phyloP scores from a whole-genome alignment of 176 grass and related monocot genomes.

The Olyra latifolia region DNA sequence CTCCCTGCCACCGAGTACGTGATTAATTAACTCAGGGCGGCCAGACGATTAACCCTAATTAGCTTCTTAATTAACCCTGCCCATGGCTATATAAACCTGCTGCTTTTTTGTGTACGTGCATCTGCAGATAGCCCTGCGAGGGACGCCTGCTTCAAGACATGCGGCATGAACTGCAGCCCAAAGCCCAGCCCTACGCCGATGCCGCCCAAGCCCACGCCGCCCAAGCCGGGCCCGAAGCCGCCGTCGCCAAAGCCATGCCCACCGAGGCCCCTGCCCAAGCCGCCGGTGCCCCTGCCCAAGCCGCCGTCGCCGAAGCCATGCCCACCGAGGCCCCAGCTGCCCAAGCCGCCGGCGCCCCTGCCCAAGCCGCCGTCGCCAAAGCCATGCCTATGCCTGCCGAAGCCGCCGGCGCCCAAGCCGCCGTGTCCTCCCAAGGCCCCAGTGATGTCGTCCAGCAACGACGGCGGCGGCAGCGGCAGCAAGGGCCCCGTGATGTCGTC shows the following conservation, averaged over 20 bases:
- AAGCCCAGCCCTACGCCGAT: neutral
- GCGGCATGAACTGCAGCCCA: conserved; percentile 10
- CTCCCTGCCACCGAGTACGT: conserved; percentile 25
- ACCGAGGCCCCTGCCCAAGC: neutral
- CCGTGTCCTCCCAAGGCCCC: neutral
- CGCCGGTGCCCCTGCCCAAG: neutral
- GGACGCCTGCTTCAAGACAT: conserved; percentile 8
- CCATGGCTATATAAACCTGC: neutral
- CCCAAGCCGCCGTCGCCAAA: neutral
- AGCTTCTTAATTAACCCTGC: neutral
- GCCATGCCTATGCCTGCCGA: neutral
- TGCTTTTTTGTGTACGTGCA: neutral
- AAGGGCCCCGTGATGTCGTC: neutral
- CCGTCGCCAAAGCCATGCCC: neutral
- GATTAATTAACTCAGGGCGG: neutral
- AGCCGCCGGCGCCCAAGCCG: neutral
- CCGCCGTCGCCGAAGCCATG: neutral
- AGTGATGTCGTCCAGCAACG: neutral
- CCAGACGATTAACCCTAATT: neutral
- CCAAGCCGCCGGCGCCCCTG: neutral
- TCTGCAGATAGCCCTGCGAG: conserved; percentile 3
- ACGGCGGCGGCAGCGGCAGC: too few species aligned
- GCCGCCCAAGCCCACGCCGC: neutral
- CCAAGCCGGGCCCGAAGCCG: neutral
- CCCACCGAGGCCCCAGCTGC: neutral